A percentile compares a stretch with the other conserved stretches of the same genome.
Evolutionary conservation across 2,329 filamentous ascomycete species (phyloP).

Genomic region (Fusarium mangiferae): DNA sequence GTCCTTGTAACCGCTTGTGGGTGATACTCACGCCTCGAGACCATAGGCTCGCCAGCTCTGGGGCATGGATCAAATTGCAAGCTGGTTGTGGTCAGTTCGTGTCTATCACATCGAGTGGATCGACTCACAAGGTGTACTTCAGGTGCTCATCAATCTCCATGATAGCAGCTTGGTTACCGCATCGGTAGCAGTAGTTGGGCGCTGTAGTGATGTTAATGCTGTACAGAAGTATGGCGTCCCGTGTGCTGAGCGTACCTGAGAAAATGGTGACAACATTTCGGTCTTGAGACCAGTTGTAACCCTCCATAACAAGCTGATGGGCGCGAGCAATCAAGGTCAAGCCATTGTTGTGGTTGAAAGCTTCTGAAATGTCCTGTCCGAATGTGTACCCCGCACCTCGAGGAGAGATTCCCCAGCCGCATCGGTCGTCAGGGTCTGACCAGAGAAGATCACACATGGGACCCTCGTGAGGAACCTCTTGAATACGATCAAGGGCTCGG

Average conservation of each 20-base stretch:
- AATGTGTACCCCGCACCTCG: slow-evolving; percentile 96
- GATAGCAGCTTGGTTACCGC: slow-evolving; percentile 99
- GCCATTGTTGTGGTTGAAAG: slow-evolving; percentile 99
- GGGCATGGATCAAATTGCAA: slow-evolving; percentile 99
- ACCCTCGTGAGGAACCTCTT: slow-evolving; percentile 97
- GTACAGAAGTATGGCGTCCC: not conserved
- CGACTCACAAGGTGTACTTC: slow-evolving; percentile 97
- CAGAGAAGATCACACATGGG: slow-evolving; percentile 98
- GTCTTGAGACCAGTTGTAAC: slow-evolving; percentile 99
- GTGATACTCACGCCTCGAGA: slow-evolving; percentile 79
- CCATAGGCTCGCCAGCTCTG: slow-evolving; percentile 97
- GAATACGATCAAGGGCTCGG: slow-evolving; percentile 91
- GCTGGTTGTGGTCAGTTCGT: slow-evolving; percentile 63
- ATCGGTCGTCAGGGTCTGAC: slow-evolving; percentile 97
- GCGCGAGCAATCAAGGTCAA: slow-evolving; percentile 94
- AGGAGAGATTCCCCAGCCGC: slow-evolving; percentile 95
- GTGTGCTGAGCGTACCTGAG: slow-evolving; percentile 71
- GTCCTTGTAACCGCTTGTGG: not conserved
- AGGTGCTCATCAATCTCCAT: slow-evolving; percentile 99
- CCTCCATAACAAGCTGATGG: slow-evolving; percentile 99
- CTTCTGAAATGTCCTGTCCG: slow-evolving; percentile 96
- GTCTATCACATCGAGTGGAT: too few relatives aligned
- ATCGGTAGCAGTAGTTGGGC: slow-evolving; percentile 97
- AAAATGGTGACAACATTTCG: slow-evolving; percentile 99
- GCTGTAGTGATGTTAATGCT: slow-evolving; percentile 56